These are phyloP conservation scores for Claviceps maximensis DNA, from an alignment of 2,329 filamentous ascomycete species.

Conservation along the genomic window DNA sequence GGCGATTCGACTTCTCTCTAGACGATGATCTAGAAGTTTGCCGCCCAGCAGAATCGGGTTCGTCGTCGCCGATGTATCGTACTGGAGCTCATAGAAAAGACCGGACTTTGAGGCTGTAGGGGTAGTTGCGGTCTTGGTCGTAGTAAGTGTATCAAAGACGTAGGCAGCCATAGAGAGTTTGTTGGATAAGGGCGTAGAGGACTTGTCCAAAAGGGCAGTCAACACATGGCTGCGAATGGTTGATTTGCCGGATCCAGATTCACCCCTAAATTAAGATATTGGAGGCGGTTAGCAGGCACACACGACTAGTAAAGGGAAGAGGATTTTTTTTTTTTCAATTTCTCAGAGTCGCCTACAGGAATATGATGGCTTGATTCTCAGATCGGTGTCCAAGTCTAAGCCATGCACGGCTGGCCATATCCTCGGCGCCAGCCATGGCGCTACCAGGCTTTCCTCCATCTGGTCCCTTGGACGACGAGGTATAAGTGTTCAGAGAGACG, in stretches of 20 bases:
- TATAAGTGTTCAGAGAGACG: slow-evolving; percentile 89
- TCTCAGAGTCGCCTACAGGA: slow-evolving; percentile 53
- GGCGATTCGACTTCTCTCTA: slow-evolving; percentile 84
- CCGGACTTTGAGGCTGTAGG: slow-evolving; percentile 92
- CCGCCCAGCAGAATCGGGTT: slow-evolving; percentile 84
- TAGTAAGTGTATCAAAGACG: slow-evolving; percentile 90
- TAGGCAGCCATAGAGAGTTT: slow-evolving; percentile 91
- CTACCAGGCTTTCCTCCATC: slow-evolving; percentile 89
- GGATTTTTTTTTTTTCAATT: too few species aligned
- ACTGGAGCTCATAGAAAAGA: slow-evolving; percentile 91
- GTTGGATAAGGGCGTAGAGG: slow-evolving; percentile 80
- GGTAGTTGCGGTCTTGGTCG: slow-evolving; percentile 91
- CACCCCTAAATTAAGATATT: slow-evolving; percentile 49
- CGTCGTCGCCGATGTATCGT: slow-evolving; percentile 75
- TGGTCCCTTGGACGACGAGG: slow-evolving; percentile 71
- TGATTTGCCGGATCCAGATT: slow-evolving; percentile 92
- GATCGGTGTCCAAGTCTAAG: slow-evolving; percentile 73
- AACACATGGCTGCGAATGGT: slow-evolving; percentile 84
- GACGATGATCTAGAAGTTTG: slow-evolving; percentile 83
- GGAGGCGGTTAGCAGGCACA: neutral
- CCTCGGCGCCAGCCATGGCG: slow-evolving; percentile 83
- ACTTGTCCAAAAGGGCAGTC: slow-evolving; percentile 73
- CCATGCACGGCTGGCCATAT: slow-evolving; percentile 77
- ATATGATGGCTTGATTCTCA: slow-evolving; percentile 87
- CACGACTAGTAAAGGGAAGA: neutral